A percentile compares a stretch with the other conserved stretches of the same genome.
These are phyloP conservation scores for Lactifluus subvellereus DNA, from an alignment of 768 basidiomycete genomes.

Conservation along the genomic window DNA sequence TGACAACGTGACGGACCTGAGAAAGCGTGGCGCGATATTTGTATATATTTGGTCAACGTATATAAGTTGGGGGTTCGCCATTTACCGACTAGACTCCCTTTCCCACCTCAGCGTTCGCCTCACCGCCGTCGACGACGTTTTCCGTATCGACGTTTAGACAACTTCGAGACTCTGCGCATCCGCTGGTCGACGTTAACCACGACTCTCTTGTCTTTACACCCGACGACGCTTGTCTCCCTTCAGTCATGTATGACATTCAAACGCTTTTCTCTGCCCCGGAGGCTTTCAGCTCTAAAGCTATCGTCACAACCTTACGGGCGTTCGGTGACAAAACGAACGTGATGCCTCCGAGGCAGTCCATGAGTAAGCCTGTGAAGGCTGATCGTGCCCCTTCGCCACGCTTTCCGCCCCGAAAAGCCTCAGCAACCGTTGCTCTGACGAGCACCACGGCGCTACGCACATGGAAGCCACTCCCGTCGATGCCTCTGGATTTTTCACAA, in stretches of 20 bases:
- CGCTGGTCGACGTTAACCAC: slow-evolving; percentile 12
- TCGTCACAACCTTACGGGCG: slow-evolving; percentile 14
- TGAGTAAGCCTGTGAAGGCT: neutral
- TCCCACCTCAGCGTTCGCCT: neutral
- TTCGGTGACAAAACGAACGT: slow-evolving; percentile 19
- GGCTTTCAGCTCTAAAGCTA: slow-evolving; percentile 10
- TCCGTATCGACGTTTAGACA: neutral
- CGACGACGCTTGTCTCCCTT: slow-evolving; percentile 1
- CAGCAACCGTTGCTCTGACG: slow-evolving; percentile 20
- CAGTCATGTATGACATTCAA: slow-evolving; percentile 16
- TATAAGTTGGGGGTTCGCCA: slow-evolving; percentile 13
- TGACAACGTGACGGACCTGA: neutral
- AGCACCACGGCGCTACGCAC: slow-evolving; percentile 18
- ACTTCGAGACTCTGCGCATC: slow-evolving; percentile 5
- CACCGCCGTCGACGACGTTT: slow-evolving; percentile 5
- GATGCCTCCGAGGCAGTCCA: slow-evolving; percentile 5
- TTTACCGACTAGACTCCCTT: neutral
- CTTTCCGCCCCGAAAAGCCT: slow-evolving; percentile 19
- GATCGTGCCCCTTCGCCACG: slow-evolving; percentile 3
- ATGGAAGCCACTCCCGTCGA: slow-evolving; percentile 5
- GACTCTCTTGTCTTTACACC: slow-evolving; percentile 6
- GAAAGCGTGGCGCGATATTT: slow-evolving; percentile 13
- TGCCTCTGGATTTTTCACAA: neutral
- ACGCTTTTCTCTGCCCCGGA: slow-evolving; percentile 14
- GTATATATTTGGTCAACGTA: slow-evolving; percentile 3